Base-by-base conservation (phyloP, 768 basidiomycete genomes). In the Podaxis pistillaris region DNA sequence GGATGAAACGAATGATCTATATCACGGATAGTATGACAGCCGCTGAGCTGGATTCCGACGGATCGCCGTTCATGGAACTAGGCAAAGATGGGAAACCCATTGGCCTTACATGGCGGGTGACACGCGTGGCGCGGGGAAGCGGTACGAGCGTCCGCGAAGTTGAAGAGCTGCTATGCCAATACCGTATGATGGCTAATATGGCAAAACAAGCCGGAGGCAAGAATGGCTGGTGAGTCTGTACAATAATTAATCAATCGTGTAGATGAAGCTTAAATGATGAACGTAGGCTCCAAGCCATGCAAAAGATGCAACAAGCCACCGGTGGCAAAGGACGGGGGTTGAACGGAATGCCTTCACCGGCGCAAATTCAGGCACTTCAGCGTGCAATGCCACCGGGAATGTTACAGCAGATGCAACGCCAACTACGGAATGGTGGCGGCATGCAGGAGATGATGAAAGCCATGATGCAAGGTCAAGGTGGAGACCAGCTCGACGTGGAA, bases 21-120 rank as follows among this genome's bases (percentile, higher is more conserved):
- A 98, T 99, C 70, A 97, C 94, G 11, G 97, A 99, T 74, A 94
- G 93, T 70, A 99, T 99, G 97, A 93, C 93, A 54, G 87, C 91
- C 38, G 75, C 76, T 59, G 97, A 99, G 75, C 85, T 99, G 58
- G 94, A 99, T 76, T 96, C 94, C 4, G 97, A 99, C 72, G 97
- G 97, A 3, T 79, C 88, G 41, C 83, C 87, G 30, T 99, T 99
- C 76, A 90, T 96, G 87, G 89, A 91, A 68, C 76, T 80, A 64
- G 87, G 84, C 22, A 92, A 90, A 73, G 91, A 94, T 67, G 89
- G 90, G 15, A 94, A 92, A 71, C 91, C 93, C 3, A 78, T 82
- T 6, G 91, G 86, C n/a, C 78, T 98, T 65, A 97, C 96, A 66
- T 92, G 90, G 88, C 85, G 96, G 55, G 91, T 97, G 8, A 86